Conservation (phyloP, 441 rosid species). For the Populus hybrid region DNA sequence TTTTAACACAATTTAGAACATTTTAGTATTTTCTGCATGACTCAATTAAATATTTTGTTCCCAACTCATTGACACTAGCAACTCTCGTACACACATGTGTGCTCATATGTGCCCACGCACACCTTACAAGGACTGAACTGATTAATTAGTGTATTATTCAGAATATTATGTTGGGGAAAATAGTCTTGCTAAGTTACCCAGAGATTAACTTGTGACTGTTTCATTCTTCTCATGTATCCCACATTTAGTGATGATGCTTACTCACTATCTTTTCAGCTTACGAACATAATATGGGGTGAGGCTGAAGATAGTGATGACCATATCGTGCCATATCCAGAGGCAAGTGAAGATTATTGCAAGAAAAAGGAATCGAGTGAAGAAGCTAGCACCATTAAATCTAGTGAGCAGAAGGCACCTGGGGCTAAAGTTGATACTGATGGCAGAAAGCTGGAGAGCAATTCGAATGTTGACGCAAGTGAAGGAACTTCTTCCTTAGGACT, state of each 20-base stretch:
- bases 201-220: neutral
- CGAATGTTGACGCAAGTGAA: conserved; percentile 36
- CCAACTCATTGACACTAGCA: neutral
- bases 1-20: neutral
- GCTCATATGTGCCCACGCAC: neutral
- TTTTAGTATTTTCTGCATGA: neutral
- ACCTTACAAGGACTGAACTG: neutral
- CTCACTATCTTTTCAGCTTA: conserved; percentile 52
- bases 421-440: conserved; percentile 38
- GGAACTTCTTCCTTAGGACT: conserved; percentile 45
- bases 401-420: conserved; percentile 39
- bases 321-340: conserved; percentile 70
- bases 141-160: neutral
- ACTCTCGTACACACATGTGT: neutral
- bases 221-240: neutral
- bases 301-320: conserved; percentile 66
- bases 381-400: conserved; percentile 34
- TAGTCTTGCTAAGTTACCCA: no score
- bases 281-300: conserved; percentile 91
- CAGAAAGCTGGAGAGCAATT: conserved; percentile 42
- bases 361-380: conserved; percentile 57
- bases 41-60: neutral
- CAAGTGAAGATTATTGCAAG: conserved; percentile 43
- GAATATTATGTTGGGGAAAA: neutral
- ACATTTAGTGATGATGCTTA: conserved; percentile 8